Evolutionary conservation across 2,329 filamentous ascomycete species (phyloP).

Genomic region (Aspergillus latus): DNA sequence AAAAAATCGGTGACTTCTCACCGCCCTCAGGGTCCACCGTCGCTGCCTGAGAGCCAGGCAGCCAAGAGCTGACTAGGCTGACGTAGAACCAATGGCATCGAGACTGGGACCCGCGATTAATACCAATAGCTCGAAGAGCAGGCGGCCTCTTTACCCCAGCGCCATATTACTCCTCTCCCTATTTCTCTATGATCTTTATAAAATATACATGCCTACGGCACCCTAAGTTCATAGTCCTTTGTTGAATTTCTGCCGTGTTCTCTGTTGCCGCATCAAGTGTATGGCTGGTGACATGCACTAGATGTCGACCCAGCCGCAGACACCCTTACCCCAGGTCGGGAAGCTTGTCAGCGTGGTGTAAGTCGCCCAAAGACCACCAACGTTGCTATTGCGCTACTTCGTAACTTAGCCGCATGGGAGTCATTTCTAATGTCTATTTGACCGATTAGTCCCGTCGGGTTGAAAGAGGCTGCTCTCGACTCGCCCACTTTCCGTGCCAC

Average conservation of each 20-base stretch:
- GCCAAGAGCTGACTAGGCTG: constrained; percentile 22
- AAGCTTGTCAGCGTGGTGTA: constrained; percentile 50
- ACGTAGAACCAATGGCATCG: constrained; percentile 30
- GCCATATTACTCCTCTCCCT: constrained; percentile 16
- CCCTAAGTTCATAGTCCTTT: neutral
- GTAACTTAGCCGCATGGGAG: too few species aligned
- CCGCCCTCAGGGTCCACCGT: constrained; percentile 21
- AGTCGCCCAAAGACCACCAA: constrained; percentile 17
- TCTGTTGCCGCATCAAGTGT: constrained; percentile 27
- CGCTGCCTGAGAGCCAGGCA: constrained; percentile 22
- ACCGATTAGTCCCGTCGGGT: constrained; percentile 66
- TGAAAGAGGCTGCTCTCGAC: constrained; percentile 94
- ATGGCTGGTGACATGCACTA: constrained; percentile 37
- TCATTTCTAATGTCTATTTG: too few species aligned
- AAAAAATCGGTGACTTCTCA: constrained; percentile 26
- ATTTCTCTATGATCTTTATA: constrained; percentile 17
- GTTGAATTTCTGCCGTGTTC: constrained; percentile 9
- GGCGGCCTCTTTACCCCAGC: constrained; percentile 19
- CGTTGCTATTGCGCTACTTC: too few species aligned
- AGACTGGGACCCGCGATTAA: constrained; percentile 18
- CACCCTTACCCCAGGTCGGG: constrained; percentile 42
- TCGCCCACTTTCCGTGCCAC: constrained; percentile 93
- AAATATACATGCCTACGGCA: constrained; percentile 11
- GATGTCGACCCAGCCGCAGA: constrained; percentile 43
- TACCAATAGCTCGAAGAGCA: constrained; percentile 20